Evolutionary conservation across 345 rosid genomes (phyloP).

Genomic region (Acer yangbiense): DNA sequence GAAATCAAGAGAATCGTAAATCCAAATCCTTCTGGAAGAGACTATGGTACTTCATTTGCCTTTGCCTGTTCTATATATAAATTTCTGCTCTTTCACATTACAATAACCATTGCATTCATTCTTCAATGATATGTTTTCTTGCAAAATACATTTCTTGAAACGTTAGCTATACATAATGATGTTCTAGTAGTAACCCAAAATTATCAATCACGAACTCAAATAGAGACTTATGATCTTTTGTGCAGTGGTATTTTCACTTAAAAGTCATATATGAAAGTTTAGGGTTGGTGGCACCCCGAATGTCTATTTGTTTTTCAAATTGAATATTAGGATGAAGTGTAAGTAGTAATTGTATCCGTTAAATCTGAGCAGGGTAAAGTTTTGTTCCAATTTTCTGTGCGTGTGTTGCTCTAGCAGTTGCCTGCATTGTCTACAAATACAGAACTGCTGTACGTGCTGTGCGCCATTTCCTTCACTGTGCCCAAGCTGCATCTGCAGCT

Average conservation of each 20-base stretch:
- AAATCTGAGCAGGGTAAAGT: slow-evolving; percentile 19
- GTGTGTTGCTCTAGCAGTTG: slow-evolving; percentile 28
- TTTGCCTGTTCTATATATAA: background rate
- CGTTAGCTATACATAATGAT: background rate
- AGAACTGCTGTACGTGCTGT: slow-evolving; percentile 16
- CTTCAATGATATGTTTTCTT: background rate
- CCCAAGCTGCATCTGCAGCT: slow-evolving; percentile 3
- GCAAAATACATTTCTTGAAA: background rate
- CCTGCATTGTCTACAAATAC: background rate
- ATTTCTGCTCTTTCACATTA: background rate
- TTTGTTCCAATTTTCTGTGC: slow-evolving; percentile 23
- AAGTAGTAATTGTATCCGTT: background rate
- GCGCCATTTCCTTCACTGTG: background rate
- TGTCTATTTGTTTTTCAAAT: background rate
- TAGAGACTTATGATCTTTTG: background rate
- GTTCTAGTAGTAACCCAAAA: background rate
- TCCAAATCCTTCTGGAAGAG: slow-evolving; percentile 29
- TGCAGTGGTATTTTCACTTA: background rate
- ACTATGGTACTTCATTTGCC: slow-evolving; percentile 28
- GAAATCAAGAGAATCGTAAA: slow-evolving; percentile 30
- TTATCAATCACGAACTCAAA: background rate
- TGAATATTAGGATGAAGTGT: background rate
- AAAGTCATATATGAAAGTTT: background rate
- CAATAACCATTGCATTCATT: background rate
- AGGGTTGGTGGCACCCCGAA: background rate